Conservation (phyloP, 257 asterid genomes). For the Capsicum rhomboideum region DNA sequence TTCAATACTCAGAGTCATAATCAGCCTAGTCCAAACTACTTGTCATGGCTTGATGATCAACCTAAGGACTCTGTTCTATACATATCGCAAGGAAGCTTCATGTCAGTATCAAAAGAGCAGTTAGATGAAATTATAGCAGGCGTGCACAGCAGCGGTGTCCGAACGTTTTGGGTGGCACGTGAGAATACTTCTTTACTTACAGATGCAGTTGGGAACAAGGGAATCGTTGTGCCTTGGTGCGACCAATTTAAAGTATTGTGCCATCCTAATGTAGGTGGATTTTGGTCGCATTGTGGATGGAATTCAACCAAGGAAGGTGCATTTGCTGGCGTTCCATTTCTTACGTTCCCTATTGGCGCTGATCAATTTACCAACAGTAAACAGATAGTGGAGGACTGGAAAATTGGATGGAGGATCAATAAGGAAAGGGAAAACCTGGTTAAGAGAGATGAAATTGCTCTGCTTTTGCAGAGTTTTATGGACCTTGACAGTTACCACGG, state of each 20-base stretch:
- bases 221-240: slow-evolving; percentile 49
- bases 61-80: slow-evolving; percentile 50
- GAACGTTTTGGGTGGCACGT: slow-evolving; percentile 70
- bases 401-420: slow-evolving; percentile 45
- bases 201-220: slow-evolving; percentile 23
- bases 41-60: slow-evolving; percentile 56
- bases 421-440: slow-evolving; percentile 20
- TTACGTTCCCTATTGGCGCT: slow-evolving; percentile 43
- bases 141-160: slow-evolving; percentile 38
- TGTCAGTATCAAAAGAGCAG: slow-evolving; percentile 44
- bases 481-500: slow-evolving; percentile 31
- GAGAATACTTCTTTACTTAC: slow-evolving; percentile 40
- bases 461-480: slow-evolving; percentile 41
- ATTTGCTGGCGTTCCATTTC: slow-evolving; percentile 47
- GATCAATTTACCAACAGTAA: slow-evolving; percentile 46
- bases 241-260: slow-evolving; percentile 51
- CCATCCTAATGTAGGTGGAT: slow-evolving; percentile 53
- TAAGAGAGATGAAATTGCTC: slow-evolving; percentile 22
- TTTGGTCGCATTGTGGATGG: slow-evolving; percentile 82
- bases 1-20: neutral
- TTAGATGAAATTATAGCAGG: slow-evolving; percentile 57
- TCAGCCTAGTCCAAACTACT: slow-evolving; percentile 6
- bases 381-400: slow-evolving; percentile 61
- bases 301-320: slow-evolving; percentile 55
- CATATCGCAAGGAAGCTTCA: slow-evolving; percentile 61